Conservation (phyloP, 2,329 filamentous ascomycete species). For the Sphaerulina populicola region DNA sequence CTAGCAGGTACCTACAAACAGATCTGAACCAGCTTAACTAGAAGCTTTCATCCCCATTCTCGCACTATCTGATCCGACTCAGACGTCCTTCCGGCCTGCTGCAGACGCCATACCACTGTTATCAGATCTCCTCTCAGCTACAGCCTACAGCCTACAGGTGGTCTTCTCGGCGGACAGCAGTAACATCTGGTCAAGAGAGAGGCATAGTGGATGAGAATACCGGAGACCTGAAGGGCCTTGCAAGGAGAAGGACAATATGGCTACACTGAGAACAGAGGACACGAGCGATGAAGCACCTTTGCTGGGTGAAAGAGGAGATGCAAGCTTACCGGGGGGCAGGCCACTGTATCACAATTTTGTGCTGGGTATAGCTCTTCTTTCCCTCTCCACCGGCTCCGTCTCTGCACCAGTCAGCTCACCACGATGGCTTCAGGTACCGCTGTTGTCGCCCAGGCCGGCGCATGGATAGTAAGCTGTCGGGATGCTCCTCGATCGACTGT, state of each 20-base stretch:
- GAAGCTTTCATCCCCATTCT: neutral
- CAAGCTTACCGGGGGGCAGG: slow-evolving; percentile 56
- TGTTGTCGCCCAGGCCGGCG: slow-evolving; percentile 68
- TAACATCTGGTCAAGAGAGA: neutral
- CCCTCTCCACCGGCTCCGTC: neutral
- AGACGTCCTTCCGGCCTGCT: neutral
- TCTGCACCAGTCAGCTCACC: slow-evolving; percentile 2
- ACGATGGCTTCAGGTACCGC: slow-evolving; percentile 57
- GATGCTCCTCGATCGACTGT: neutral
- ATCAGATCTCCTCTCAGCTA: slow-evolving; percentile 2
- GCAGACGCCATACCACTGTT: neutral
- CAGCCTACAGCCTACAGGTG: too few relatives aligned
- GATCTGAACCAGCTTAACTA: neutral
- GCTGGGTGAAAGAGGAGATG: slow-evolving; percentile 63
- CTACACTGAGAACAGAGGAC: slow-evolving; percentile 18
- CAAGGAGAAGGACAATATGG: slow-evolving; percentile 1
- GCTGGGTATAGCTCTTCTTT: slow-evolving; percentile 51
- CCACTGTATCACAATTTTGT: slow-evolving; percentile 63
- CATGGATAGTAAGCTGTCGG: slow-evolving; percentile 51
- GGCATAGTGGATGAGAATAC: too few relatives aligned
- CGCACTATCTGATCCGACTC: slow-evolving; percentile 5
- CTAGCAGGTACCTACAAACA: too few relatives aligned
- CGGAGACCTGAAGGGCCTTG: neutral
- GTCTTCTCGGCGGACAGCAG: neutral
- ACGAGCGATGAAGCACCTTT: slow-evolving; percentile 59